Conservation (phyloP, 2,329 filamentous ascomycete species). For the Shiraia sp. region DNA sequence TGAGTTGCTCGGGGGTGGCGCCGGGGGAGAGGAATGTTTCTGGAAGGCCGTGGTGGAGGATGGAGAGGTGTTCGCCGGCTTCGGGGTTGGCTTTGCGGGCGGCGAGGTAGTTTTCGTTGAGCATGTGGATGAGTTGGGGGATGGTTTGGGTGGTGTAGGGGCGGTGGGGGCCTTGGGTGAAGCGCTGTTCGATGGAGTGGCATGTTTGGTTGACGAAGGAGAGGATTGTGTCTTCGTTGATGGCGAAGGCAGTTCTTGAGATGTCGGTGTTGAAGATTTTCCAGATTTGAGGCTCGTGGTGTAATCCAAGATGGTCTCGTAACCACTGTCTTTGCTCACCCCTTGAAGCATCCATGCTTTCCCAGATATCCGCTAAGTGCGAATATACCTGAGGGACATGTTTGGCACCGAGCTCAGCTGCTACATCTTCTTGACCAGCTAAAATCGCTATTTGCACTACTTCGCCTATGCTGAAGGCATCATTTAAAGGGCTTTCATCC, state of each 20-base stretch:
- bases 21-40: not conserved
- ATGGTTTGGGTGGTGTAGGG: not conserved
- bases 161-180: conserved; percentile 1
- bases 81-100: not conserved
- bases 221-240: not conserved
- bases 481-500: not conserved
- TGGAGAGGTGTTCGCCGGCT: not conserved
- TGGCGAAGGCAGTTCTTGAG: not conserved
- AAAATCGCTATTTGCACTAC: conserved; percentile 1
- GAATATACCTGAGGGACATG: conserved; percentile 1
- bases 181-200: conserved; percentile 1
- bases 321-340: conserved; percentile 3
- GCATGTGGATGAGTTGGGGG: not conserved
- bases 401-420: not conserved
- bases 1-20: conserved; percentile 1
- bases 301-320: not conserved
- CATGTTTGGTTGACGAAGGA: not conserved
- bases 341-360: not conserved
- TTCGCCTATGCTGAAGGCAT: conserved; percentile 1
- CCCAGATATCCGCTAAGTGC: not conserved
- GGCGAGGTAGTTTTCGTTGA: not conserved
- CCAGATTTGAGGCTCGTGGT: conserved; percentile 1
- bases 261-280: not conserved
- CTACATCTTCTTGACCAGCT: not conserved
- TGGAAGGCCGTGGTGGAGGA: not conserved